Evolutionary conservation across 1,284 basidiomycete genomes (phyloP).

Genomic region (Trichosporon coremiiforme): DNA sequence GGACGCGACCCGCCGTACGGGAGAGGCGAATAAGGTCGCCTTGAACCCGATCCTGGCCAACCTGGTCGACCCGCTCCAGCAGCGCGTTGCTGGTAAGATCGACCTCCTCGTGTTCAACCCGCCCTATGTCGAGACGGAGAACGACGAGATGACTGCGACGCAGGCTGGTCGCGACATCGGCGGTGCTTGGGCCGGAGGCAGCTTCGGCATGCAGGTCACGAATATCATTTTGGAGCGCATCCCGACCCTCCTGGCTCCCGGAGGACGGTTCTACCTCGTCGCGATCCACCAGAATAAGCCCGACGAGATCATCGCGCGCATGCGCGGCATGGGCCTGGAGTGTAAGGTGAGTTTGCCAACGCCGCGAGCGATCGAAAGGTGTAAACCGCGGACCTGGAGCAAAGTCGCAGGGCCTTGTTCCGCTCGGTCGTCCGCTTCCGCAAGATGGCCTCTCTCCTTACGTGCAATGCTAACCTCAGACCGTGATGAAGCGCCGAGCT

Average conservation of each 20-base stretch:
- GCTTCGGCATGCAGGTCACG: slow-evolving; percentile 77
- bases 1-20: slow-evolving; percentile 43
- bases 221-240: slow-evolving; percentile 67
- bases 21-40: slow-evolving; percentile 52
- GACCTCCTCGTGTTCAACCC: slow-evolving; percentile 95
- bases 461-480: slow-evolving; percentile 56
- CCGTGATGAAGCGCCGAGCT: slow-evolving; percentile 73
- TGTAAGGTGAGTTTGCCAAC: slow-evolving; percentile 63
- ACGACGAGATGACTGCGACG: slow-evolving; percentile 57
- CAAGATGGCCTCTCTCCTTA: no score
- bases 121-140: slow-evolving; percentile 88
- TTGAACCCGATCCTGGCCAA: slow-evolving; percentile 68
- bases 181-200: slow-evolving; percentile 61
- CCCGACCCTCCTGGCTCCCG: slow-evolving; percentile 66
- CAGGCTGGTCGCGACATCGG: slow-evolving; percentile 48
- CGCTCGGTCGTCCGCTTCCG: no score
- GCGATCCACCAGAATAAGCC: slow-evolving; percentile 89
- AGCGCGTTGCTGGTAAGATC: slow-evolving; percentile 64
- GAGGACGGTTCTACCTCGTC: slow-evolving; percentile 85
- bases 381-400: no score
- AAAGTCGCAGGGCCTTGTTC: no score
- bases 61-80: slow-evolving; percentile 63
- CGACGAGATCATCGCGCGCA: slow-evolving; percentile 65
- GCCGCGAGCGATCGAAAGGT: no score
- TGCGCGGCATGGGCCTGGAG: slow-evolving; percentile 63